These are phyloP conservation scores for Zygosaccharomyces sapae DNA, from an alignment of 1,139 yeast species.

Conservation along the genomic window DNA sequence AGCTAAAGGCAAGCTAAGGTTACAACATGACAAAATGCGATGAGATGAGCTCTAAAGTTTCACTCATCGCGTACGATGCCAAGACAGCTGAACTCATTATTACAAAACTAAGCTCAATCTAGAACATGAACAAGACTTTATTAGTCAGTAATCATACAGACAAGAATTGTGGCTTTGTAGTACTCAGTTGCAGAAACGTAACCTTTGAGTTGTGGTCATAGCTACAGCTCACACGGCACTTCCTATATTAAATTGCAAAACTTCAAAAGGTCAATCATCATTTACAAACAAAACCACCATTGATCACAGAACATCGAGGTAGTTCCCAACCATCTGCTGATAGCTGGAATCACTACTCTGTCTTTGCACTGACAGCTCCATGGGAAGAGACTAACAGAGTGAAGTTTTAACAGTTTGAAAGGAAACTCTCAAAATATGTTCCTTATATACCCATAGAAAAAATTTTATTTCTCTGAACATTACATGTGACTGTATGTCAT, in stretches of 20 bases:
- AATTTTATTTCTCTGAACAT: no score
- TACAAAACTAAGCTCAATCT: not conserved
- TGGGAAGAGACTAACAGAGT: no score
- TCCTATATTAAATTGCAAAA: conserved; percentile 7
- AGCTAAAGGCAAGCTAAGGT: not conserved
- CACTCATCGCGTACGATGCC: conserved; percentile 8
- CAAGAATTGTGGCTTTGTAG: conserved; percentile 3
- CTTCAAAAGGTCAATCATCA: conserved; percentile 10
- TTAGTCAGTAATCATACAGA: not conserved
- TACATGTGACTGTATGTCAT: no score
- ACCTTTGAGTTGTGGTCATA: conserved; percentile 10
- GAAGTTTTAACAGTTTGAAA: no score
- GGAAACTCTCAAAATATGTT: no score
- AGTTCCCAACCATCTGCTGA: conserved; percentile 1
- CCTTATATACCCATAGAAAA: no score
- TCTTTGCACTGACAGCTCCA: not conserved
- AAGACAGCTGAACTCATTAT: not conserved
- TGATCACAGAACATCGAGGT: not conserved
- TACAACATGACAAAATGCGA: conserved; percentile 1
- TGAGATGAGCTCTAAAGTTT: conserved; percentile 5
- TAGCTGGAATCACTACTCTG: not conserved
- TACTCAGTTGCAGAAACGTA: conserved; percentile 7
- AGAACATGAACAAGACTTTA: no score
- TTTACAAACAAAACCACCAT: conserved; percentile 5
- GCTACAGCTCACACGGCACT: conserved; percentile 12